Base-by-base conservation (phyloP, 805 yeast genomes). In the Allodekkera sacchari region DNA sequence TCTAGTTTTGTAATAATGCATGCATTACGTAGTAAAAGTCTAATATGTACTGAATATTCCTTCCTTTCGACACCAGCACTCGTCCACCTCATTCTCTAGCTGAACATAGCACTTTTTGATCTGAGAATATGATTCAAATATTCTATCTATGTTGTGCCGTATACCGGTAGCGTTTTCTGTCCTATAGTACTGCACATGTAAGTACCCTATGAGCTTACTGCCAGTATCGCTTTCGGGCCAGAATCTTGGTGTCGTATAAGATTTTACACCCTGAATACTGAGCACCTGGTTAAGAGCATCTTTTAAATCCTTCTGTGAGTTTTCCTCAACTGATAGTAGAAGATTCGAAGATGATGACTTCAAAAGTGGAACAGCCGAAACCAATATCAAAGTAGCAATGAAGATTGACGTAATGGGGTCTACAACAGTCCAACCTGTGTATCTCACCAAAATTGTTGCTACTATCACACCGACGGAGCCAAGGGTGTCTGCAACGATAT, bases 391-490 rank as follows among this genome's bases (percentile, higher is more conserved):
- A 5, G 71, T 55, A 0, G 95, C 96, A 38, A 92, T 89, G 44
- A 88, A 65, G 4, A 92, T 65, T 1, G 97, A 88, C 0, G 96
- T 94, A 14, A 92, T 57, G 2, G 99, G 96, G 50, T 92, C 99
- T 50, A 89, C 80, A 1, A 95, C 79, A 33, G 76, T 71, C 74
- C 83, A 71, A 12, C 74, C 73, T 7, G 69, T 58, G 21, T 75
- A 47, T 36, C 77, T 74, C 7, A 89, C 82, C 24, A 92, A 58
- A 5, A 85, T 33, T 0, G 98, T 89, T 0, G 96, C 87, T 1
- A 85, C 55, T n/a, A 92, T 88, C 12, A 94, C 99, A 6, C 97
- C 97, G 0, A 88, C 94, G 0, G 97, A 89, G 0, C 99, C 99
- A 25, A 92, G 61, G 0, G 97, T 88, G 48, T 92, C 99, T 0